Evolutionary conservation across 176 grass and related monocot genomes (phyloP), one percentile per base, ranked within the genome.

Genomic region (Dendrocalamus sinicus): DNA sequence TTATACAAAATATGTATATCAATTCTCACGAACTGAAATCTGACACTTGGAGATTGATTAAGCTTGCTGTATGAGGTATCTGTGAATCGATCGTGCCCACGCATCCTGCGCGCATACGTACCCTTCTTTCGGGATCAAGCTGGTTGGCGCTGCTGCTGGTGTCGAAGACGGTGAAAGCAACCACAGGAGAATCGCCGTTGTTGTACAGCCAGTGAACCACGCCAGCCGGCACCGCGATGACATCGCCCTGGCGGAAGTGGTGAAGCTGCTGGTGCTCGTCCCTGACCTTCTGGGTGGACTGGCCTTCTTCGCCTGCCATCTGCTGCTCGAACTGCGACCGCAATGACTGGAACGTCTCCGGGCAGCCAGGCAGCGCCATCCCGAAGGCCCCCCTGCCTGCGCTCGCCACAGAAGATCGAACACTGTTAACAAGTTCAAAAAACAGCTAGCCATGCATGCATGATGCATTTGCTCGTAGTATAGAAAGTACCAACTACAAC

Each of bases 211-310:
- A 90, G 67, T 82, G 78, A 43, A 52, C 73, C 30, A 86, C 50
- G 11, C 88, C 88, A 8, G 84, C 71, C 4, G 84, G 88, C 55
- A 86, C 45, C 12, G 84, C 83, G 74, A 90, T 66, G 9, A 90
- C 32, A 24, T 90, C 84, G 13, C 88, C 84, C 50, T 82, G 37
- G 32, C 79, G 78, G 71, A 83, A 68, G 7, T 66, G 88, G 23
- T 82, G 83, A 48, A 90, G 4, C 61, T 90, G 41, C 51, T 90
- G 88, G 83, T 86, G 88, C 77, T 90, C 88, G 16, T 90, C 88
- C 17, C 61, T 77, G 23, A 73, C 12, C 71, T 59, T 86, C 51
- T 81, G 67, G 23, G 13, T 37, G 7, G 46, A 73, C 61, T 82
- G 59, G 37, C 51, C 60, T 28, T 17, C 53, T 32, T 32, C 30